Evolutionary conservation across 1,139 yeast genomes (phyloP).

Genomic region (Candida tetrigidarum): DNA sequence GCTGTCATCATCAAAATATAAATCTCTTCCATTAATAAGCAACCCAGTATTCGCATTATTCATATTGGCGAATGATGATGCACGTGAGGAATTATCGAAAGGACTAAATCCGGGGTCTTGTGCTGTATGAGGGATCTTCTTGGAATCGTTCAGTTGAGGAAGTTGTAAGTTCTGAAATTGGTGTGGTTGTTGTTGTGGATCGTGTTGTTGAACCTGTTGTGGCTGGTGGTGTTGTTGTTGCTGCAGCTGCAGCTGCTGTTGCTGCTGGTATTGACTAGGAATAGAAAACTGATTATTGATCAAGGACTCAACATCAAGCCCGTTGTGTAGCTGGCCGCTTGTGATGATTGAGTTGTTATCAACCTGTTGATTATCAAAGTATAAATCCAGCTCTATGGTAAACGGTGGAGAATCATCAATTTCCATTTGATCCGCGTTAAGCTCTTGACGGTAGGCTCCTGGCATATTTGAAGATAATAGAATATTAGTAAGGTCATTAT

Average conservation of each 20-base stretch:
- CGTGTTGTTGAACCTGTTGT: too few species aligned
- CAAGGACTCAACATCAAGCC: constrained; percentile 14
- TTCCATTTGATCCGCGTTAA: constrained; percentile 35
- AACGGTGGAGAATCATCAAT: constrained; percentile 46
- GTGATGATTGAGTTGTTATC: constrained; percentile 19
- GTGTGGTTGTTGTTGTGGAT: constrained; percentile 11
- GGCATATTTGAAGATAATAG: constrained; percentile 26
- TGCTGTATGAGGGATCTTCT: constrained; percentile 7
- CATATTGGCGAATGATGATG: constrained; percentile 17
- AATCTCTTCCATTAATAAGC: constrained; percentile 15
- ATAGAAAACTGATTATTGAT: constrained; percentile 15
- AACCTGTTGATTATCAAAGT: constrained; percentile 18
- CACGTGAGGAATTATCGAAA: constrained; percentile 18
- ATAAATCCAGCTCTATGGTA: constrained; percentile 39
- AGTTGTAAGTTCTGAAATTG: constrained; percentile 1
- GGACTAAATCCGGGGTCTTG: constrained; percentile 14
- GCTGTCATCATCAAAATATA: constrained; percentile 16
- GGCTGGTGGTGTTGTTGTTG: constrained; percentile 10
- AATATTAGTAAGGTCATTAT: constrained; percentile 6
- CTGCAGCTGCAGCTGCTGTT: constrained; percentile 6
- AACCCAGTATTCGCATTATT: constrained; percentile 8
- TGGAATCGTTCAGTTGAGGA: constrained; percentile 2
- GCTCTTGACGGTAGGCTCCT: constrained; percentile 29
- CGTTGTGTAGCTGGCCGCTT: constrained; percentile 13
- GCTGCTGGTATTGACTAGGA: constrained; percentile 12